These are phyloP conservation scores for Pseudogymnoascus sp. DNA, from an alignment of 2,329 filamentous ascomycete genomes.

Conservation along the genomic window DNA sequence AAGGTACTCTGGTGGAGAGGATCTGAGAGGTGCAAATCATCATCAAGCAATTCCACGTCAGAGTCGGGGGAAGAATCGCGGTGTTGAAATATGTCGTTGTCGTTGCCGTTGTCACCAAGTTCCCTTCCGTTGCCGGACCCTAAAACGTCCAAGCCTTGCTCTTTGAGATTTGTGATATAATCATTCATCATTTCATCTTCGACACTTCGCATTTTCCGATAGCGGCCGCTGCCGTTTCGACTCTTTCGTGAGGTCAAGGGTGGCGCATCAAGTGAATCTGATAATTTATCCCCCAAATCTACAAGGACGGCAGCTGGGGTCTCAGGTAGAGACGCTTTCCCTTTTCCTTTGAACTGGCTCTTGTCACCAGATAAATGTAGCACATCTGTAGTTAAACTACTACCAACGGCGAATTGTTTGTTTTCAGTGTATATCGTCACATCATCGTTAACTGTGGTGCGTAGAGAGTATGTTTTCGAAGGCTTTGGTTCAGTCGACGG, in stretches of 20 bases:
- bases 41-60: not conserved
- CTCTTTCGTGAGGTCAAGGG: not conserved
- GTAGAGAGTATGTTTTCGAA: not conserved
- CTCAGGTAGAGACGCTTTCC: not conserved
- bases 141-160: not conserved
- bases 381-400: not conserved
- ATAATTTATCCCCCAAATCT: not conserved
- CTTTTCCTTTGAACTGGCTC: not conserved
- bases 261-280: not conserved
- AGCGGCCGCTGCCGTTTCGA: not conserved
- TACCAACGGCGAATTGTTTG: not conserved
- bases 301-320: not conserved
- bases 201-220: not conserved
- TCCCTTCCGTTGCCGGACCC: conserved; percentile 8
- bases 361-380: not conserved
- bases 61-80: not conserved
- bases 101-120: not conserved
- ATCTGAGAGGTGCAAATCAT: not conserved
- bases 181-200: conserved; percentile 6
- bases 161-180: conserved; percentile 2
- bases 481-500: not conserved
- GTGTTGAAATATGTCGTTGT: conserved; percentile 12
- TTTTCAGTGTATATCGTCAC: conserved; percentile 1
- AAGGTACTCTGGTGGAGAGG: conserved; percentile 30
- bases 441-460: not conserved